Evolutionary conservation across 2,329 filamentous ascomycete genomes (phyloP).

Genomic region (Apiospora malaysiana): DNA sequence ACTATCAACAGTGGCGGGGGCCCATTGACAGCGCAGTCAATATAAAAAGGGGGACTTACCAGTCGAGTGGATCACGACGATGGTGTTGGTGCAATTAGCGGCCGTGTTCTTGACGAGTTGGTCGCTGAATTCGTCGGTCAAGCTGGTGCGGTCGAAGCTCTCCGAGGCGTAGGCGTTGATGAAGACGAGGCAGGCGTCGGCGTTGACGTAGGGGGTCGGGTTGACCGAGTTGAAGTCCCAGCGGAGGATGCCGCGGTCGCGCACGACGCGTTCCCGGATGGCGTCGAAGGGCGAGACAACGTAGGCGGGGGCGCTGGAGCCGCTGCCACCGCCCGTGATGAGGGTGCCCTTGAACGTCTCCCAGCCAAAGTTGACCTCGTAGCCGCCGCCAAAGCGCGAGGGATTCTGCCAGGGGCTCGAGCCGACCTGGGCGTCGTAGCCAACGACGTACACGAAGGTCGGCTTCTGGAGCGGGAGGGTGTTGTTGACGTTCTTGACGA

Average conservation of each 20-base stretch:
- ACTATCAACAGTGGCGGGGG: too few species aligned
- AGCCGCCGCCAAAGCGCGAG: constrained; percentile 25
- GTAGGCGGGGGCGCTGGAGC: constrained; percentile 81
- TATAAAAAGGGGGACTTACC: constrained; percentile 16
- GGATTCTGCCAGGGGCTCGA: constrained; percentile 24
- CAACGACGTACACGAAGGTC: constrained; percentile 27
- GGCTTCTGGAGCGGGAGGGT: constrained; percentile 32
- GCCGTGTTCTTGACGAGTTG: constrained; percentile 27
- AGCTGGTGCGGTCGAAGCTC: constrained; percentile 48
- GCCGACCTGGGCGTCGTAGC: constrained; percentile 59
- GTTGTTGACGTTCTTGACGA: constrained; percentile 74
- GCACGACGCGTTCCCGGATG: constrained; percentile 54
- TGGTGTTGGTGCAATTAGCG: constrained; percentile 29
- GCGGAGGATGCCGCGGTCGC: constrained; percentile 24
- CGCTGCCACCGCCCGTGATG: constrained; percentile 85
- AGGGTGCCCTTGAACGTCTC: constrained; percentile 68
- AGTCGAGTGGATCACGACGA: constrained; percentile 74
- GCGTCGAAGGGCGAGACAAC: constrained; percentile 74
- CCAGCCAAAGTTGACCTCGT: constrained; percentile 26
- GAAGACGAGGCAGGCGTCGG: constrained; percentile 84
- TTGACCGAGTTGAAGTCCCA: constrained; percentile 27
- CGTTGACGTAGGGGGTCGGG: constrained; percentile 50
- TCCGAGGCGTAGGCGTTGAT: constrained; percentile 83
- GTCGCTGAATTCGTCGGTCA: constrained; percentile 28
- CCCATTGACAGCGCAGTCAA: neutral